Evolutionary conservation across 1,139 yeast species (phyloP), one percentile per base, ranked within the genome.

Genomic region (Suhomyces chickasaworum): DNA sequence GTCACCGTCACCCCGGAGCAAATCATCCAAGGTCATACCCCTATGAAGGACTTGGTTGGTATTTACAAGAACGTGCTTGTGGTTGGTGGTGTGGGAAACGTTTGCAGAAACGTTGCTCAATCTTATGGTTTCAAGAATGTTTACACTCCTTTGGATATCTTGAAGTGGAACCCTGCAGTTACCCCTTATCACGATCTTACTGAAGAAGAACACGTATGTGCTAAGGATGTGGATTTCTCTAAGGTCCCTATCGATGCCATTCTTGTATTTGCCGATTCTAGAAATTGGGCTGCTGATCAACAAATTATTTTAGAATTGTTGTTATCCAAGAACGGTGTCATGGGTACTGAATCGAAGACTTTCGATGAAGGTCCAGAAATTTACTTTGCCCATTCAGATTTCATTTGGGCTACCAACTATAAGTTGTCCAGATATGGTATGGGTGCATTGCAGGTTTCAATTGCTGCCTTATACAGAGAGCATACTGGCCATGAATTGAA

Each of bases 281-380:
- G 95, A 68, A 88, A 86, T 63, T 87, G 95, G 95, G 95, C 93
- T 41, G 90, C 89, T 30, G 95, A 88, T 65, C 93, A 86, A 66
- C 96, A 88, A 64, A 87, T 88, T 62, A 87, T 87, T 53, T 73
- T 88, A 60, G 96, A 87, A 61, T 72, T 88, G 55, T 74, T 87
- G 43, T 73, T 86, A 66, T 83, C 90, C 47, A 79, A 84, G 58
- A 73, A 82, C 51, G 96, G 96, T 59, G 82, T 80, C 39, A 86
- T 88, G 95, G 95, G 95, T 35, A 87, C 95, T 4, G 72, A 76
- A 44, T 80, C 87, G 22, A 76, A 81, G 55, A 80, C 86, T 18
- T 83, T 66, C 61, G 85, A 82, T 49, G 89, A 87, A 58, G 95
- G 95, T 41, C 95, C 95, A 18, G 80, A 81, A 47, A 81, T 88